phyloP scores from a whole-genome alignment of 2,329 filamentous ascomycete species.

The Dothistroma pini region DNA sequence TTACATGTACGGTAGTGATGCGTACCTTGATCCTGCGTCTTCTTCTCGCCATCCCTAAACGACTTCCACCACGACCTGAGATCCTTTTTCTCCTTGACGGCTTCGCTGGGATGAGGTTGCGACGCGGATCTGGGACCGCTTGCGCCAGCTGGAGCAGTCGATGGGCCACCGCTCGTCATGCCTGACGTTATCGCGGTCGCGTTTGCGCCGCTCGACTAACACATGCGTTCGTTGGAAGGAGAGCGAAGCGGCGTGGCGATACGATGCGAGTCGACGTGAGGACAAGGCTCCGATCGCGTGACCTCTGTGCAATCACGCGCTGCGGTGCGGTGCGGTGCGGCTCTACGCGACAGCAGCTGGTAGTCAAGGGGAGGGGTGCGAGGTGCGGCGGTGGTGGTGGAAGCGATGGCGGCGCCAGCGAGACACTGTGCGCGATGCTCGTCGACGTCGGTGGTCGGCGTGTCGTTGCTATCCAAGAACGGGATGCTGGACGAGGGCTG shows the following conservation, averaged over 20 bases:
- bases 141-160: slow-evolving; percentile 42
- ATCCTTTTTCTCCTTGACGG: slow-evolving; percentile 80
- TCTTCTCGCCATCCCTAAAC: slow-evolving; percentile 69
- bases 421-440: background rate
- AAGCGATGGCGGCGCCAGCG: background rate
- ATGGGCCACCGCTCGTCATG: slow-evolving; percentile 41
- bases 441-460: background rate
- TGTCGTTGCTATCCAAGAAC: background rate
- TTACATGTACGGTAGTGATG: slow-evolving; percentile 3
- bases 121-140: slow-evolving; percentile 42
- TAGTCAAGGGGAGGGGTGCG: background rate
- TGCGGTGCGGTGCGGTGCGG: slow-evolving; percentile 14
- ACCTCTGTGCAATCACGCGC: background rate
- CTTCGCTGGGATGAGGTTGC: slow-evolving; percentile 52
- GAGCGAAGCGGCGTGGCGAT: background rate
- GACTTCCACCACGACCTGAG: slow-evolving; percentile 96
- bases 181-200: slow-evolving; percentile 21
- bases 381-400: background rate
- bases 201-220: slow-evolving; percentile 19
- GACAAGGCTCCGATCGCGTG: slow-evolving; percentile 4
- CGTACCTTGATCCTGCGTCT: slow-evolving; percentile 62
- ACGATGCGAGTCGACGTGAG: background rate
- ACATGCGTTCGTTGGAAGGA: slow-evolving; percentile 18
- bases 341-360: slow-evolving; percentile 1
- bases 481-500: background rate